phyloP scores from a whole-genome alignment of 176 grass and related monocot species.

The Triticum timopheevii region DNA sequence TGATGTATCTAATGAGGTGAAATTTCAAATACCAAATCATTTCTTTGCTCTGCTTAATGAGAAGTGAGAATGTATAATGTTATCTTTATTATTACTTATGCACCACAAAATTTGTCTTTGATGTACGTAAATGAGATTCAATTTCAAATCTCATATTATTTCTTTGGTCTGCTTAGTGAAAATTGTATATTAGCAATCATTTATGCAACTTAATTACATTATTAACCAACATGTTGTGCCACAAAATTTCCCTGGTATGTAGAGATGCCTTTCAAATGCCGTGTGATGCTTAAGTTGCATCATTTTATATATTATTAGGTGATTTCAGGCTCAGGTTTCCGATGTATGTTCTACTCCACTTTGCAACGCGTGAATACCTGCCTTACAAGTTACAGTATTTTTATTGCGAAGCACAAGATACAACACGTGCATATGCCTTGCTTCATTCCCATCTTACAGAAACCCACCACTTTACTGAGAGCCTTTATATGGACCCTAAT shows the following conservation, averaged over 20 bases:
- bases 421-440: not conserved
- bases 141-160: not conserved
- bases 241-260: not conserved
- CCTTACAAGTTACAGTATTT: not conserved
- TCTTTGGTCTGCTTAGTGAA: not conserved
- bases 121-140: conserved; percentile 61
- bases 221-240: not conserved
- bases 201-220: not conserved
- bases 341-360: not conserved
- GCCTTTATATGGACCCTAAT: not conserved
- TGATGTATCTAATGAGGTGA: conserved; percentile 80
- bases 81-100: not conserved
- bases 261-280: not conserved
- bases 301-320: not conserved
- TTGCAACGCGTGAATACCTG: conserved; percentile 6
- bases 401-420: not conserved
- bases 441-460: not conserved
- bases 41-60: not conserved
- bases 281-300: not conserved
- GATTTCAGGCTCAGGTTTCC: not conserved
- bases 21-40: not conserved
- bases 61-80: not conserved
- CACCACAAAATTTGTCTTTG: conserved; percentile 34
- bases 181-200: not conserved
- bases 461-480: not conserved